Evolutionary conservation across 257 asterid species (phyloP).

Genomic region (Scutellaria minor): DNA sequence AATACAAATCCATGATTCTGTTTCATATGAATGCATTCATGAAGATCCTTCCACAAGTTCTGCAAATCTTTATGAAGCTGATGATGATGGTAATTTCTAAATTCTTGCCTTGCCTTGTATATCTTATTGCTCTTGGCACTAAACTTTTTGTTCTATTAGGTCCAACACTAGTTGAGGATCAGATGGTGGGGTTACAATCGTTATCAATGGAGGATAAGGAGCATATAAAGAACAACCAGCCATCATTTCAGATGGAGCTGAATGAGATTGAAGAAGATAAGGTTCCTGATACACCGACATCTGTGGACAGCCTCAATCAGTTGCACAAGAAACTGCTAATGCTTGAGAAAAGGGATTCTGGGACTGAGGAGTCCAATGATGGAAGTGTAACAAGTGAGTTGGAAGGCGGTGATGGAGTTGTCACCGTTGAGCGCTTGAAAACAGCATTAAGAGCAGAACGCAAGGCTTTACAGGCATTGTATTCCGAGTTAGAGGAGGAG

Average conservation of each 20-base stretch:
- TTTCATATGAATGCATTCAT: conserved; percentile 39
- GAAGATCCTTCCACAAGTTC: conserved; percentile 52
- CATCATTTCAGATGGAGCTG: conserved; percentile 44
- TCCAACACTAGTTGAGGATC: conserved; percentile 48
- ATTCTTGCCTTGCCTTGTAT: conserved; percentile 2
- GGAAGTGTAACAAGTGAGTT: conserved; percentile 87
- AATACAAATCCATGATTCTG: conserved; percentile 47
- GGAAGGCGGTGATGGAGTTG: conserved; percentile 71
- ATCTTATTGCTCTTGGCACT: conserved; percentile 3
- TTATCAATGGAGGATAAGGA: conserved; percentile 49
- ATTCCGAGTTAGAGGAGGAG: conserved; percentile 88
- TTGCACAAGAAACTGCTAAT: conserved; percentile 63
- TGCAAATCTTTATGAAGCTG: conserved; percentile 33
- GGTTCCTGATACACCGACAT: conserved; percentile 82
- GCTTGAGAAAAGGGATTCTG: conserved; percentile 75
- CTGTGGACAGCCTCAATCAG: conserved; percentile 58
- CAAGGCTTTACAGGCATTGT: conserved; percentile 72
- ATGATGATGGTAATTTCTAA: conserved; percentile 56
- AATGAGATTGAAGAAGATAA: conserved; percentile 72
- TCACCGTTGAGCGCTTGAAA: conserved; percentile 63
- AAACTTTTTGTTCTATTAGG: conserved; percentile 43
- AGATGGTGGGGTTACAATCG: conserved; percentile 42
- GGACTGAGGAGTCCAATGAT: conserved; percentile 73
- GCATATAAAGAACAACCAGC: conserved; percentile 26
- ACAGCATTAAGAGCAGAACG: conserved; percentile 69